Conservation (phyloP, 2,329 filamentous ascomycete genomes). For the Rhynchosporium secalis region DNA sequence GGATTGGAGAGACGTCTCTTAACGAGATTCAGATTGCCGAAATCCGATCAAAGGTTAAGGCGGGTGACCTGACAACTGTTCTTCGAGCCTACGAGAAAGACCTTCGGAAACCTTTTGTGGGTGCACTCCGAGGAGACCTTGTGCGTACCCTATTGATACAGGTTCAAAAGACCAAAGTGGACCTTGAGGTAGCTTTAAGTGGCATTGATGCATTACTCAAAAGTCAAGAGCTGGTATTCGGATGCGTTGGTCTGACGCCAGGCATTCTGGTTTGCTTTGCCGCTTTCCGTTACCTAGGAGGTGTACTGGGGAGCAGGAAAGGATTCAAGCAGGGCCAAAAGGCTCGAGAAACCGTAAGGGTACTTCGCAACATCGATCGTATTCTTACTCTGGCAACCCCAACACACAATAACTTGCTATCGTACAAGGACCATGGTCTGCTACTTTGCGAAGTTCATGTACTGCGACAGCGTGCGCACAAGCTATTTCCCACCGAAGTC, state of each 20-base stretch:
- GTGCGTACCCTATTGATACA: conserved; percentile 91
- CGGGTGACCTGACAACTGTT: conserved; percentile 91
- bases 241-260: conserved; percentile 92
- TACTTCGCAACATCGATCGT: conserved; percentile 85
- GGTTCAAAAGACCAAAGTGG: conserved; percentile 98
- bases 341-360: conserved; percentile 70
- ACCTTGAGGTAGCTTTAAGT: conserved; percentile 92
- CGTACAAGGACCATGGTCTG: conserved; percentile 90
- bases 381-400: conserved; percentile 69
- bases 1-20: conserved; percentile 50
- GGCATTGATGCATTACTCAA: conserved; percentile 93
- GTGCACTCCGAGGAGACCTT: conserved; percentile 82
- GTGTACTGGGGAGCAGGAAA: conserved; percentile 67
- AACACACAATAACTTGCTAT: conserved; percentile 71
- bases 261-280: conserved; percentile 84
- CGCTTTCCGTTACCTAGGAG: conserved; percentile 69
- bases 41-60: conserved; percentile 76
- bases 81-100: conserved; percentile 90
- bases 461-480: conserved; percentile 67
- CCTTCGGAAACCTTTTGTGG: conserved; percentile 75
- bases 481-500: conserved; percentile 70
- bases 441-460: conserved; percentile 88
- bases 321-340: conserved; percentile 65
- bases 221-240: conserved; percentile 96
- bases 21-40: conserved; percentile 69